These are phyloP conservation scores for Sporopachydermia quercuum DNA, from an alignment of 805 yeast genomes.

Conservation along the genomic window DNA sequence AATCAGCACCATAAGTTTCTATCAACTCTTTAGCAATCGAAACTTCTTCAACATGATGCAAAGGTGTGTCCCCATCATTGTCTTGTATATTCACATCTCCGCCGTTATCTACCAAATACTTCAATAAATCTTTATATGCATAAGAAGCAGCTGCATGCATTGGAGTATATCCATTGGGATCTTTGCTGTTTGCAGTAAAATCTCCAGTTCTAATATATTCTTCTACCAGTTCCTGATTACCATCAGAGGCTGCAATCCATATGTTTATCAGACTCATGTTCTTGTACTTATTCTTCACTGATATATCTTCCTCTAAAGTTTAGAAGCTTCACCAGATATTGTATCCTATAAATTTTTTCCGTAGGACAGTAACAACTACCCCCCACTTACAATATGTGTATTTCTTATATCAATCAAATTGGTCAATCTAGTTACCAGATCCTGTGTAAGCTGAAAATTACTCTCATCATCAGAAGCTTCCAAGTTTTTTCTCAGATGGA, in stretches of 20 bases:
- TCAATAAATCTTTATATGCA: slow-evolving; percentile 58
- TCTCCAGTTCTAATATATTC: slow-evolving; percentile 33
- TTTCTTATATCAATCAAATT: too few relatives aligned
- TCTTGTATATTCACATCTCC: slow-evolving; percentile 81
- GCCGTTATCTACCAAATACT: slow-evolving; percentile 36
- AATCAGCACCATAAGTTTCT: slow-evolving; percentile 55
- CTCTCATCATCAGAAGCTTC: too few relatives aligned
- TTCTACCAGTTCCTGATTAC: slow-evolving; percentile 45
- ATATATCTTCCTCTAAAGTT: too few relatives aligned
- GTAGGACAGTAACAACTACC: too few relatives aligned
- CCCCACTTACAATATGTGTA: too few relatives aligned
- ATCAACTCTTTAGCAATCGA: slow-evolving; percentile 51
- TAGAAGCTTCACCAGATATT: too few relatives aligned
- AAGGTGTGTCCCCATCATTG: slow-evolving; percentile 86
- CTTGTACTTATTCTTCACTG: too few relatives aligned
- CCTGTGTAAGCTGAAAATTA: too few relatives aligned
- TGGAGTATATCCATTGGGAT: slow-evolving; percentile 92
- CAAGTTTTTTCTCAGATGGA: too few relatives aligned
- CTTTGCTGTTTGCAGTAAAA: slow-evolving; percentile 57
- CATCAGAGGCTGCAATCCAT: slow-evolving; percentile 94
- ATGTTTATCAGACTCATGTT: slow-evolving; percentile 36
- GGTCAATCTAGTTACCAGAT: too few relatives aligned
- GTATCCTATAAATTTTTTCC: too few relatives aligned
- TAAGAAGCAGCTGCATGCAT: slow-evolving; percentile 96
- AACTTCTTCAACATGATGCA: slow-evolving; percentile 75